Base-by-base conservation (phyloP, 345 rosid species). In the Salix exigua region DNA sequence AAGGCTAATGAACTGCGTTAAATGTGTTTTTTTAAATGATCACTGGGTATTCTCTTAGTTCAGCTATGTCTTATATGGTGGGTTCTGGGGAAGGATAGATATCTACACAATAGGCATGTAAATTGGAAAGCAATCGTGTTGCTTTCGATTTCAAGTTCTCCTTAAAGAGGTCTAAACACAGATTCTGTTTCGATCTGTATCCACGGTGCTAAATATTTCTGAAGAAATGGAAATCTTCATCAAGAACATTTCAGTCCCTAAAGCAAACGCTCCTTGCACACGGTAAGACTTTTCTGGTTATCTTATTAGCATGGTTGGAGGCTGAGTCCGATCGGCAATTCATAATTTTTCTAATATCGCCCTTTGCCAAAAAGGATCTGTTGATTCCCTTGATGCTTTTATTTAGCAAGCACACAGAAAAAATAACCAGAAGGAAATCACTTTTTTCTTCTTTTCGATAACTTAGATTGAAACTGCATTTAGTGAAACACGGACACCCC, bases 161-260 rank as follows among this genome's bases (percentile, higher is more conserved):
- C 53, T 31, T 23, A 55, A 16, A 23, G 6, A 71, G 75, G 1
- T n/a, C 2, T 42, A 25, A 76, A 19, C 63, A 4, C 46, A 66
- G 76, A 71, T 75, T 82, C 72, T 25, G 38, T 38, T 55, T 30
- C 3, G 42, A 21, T 50, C 63, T 61, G 58, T 61, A 31, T 70
- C 67, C 40, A 70, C 23, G 4, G 7, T 63, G 30, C 61, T 40
- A 51, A 75, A 76, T 67, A 75, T 80, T 77, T 81, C 53, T 75
- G 21, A 74, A 70, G 72, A 64, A 65, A 13, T 72, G 35, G 72
- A 62, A 62, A 11, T 0, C 28, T n/a, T 58, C 62, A n/a, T 58
- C 62, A 58, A 9, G 14, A 58, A 58, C 10, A 9, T 23, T 35
- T 25, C 16, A 10, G 62, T 23, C 28, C 5, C 28, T 31, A 6